Conservation (phyloP, 2,329 filamentous ascomycete species). For the Dactylellina haptotyla region DNA sequence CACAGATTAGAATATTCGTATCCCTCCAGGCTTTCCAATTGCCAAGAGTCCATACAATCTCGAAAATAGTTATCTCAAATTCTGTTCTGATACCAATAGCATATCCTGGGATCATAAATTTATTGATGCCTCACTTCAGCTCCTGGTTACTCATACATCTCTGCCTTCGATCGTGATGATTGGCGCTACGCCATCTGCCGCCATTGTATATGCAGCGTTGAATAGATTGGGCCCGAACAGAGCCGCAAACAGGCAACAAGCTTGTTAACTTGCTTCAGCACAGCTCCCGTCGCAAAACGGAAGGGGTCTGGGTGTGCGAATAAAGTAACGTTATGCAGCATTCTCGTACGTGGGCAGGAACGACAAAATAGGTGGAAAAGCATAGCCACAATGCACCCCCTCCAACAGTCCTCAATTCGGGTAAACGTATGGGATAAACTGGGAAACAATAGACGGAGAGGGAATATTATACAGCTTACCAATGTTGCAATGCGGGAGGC, state of each 20-base stretch:
- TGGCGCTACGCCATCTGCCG: conserved; percentile 1
- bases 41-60: too few relatives aligned
- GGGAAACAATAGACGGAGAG: neutral
- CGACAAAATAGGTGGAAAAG: neutral
- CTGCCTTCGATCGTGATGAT: neutral
- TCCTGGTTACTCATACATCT: neutral
- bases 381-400: conserved; percentile 3
- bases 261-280: neutral
- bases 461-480: too few relatives aligned
- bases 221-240: conserved; percentile 45
- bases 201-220: neutral
- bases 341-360: neutral
- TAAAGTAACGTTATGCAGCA: conserved; percentile 16
- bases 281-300: conserved; percentile 23
- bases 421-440: neutral
- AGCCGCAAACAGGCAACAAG: conserved; percentile 50
- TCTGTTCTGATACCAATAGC: too few relatives aligned
- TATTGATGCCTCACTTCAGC: too few relatives aligned
- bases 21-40: too few relatives aligned
- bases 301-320: conserved; percentile 1
- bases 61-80: too few relatives aligned
- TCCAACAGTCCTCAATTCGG: neutral
- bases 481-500: too few relatives aligned
- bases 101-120: too few relatives aligned
- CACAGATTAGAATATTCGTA: too few relatives aligned